Percentiles rank a stretch among this genome's conserved stretches.
These are phyloP conservation scores for Linnemannia hyalina DNA, from an alignment of 192 early-diverging fungal species.

Conservation along the genomic window DNA sequence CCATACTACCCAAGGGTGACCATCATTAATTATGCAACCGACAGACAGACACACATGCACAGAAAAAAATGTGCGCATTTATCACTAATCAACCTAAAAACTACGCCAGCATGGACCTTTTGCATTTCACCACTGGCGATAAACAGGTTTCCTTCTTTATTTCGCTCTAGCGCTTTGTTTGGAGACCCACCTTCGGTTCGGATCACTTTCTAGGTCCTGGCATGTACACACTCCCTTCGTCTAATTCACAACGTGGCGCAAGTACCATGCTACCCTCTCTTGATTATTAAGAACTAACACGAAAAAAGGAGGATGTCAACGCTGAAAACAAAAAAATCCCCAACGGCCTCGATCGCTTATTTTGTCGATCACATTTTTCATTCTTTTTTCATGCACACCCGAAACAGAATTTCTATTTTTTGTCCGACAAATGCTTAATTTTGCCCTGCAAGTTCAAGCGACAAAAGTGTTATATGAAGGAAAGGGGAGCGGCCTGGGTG, in stretches of 20 bases:
- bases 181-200: not conserved
- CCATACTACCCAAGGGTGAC: not conserved
- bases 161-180: not conserved
- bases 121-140: not conserved
- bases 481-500: not conserved
- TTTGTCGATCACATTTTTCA: constrained; percentile 1
- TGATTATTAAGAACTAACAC: too few relatives aligned
- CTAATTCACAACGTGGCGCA: too few relatives aligned
- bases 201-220: not conserved
- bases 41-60: not conserved
- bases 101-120: not conserved
- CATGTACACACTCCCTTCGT: too few relatives aligned
- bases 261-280: too few relatives aligned
- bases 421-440: not conserved
- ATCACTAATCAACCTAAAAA: not conserved
- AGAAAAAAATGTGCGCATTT: not conserved
- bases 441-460: not conserved
- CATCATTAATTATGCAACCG: not conserved
- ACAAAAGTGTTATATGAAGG: not conserved
- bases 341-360: not conserved
- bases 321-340: not conserved
- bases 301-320: not conserved
- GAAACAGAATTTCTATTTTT: not conserved
- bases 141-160: not conserved
- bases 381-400: not conserved